Evolutionary conservation across 129 eudicot genomes (phyloP).

Genomic region (Flaveria ramosissima): DNA sequence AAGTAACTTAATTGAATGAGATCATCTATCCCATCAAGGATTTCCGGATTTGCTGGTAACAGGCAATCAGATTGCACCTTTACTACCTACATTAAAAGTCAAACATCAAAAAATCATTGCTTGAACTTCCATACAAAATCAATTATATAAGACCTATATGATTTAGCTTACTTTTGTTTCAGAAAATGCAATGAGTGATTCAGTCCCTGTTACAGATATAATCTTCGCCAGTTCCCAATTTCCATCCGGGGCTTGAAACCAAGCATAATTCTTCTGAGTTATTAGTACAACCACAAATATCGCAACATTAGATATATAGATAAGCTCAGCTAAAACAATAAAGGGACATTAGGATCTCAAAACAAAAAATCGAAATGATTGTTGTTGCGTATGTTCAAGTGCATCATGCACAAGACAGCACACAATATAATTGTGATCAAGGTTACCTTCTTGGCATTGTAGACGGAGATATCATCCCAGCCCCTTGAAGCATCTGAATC

Average conservation of each 20-base stretch:
- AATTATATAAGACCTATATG: not conserved
- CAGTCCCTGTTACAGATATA: slow-evolving; percentile 59
- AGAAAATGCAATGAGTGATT: slow-evolving; percentile 56
- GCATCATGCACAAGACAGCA: not conserved
- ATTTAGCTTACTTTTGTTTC: slow-evolving; percentile 61
- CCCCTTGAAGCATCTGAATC: slow-evolving; percentile 40
- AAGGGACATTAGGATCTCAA: not conserved
- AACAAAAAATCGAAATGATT: not conserved
- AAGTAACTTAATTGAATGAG: slow-evolving; percentile 88
- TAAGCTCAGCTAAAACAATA: slow-evolving; percentile 1
- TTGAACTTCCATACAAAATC: slow-evolving; percentile 12
- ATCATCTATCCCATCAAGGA: slow-evolving; percentile 95
- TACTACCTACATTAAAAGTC: slow-evolving; percentile 49
- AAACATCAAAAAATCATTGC: slow-evolving; percentile 18
- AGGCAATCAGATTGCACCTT: slow-evolving; percentile 60
- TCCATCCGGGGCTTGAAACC: slow-evolving; percentile 86
- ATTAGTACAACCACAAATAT: slow-evolving; percentile 14
- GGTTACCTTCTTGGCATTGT: slow-evolving; percentile 75
- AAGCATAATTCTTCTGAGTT: slow-evolving; percentile 68
- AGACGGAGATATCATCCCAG: slow-evolving; percentile 80
- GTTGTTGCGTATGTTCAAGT: not conserved
- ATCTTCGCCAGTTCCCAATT: slow-evolving; percentile 85
- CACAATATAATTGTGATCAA: not conserved
- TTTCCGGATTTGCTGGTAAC: slow-evolving; percentile 88
- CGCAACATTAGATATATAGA: slow-evolving; percentile 18